These are phyloP conservation scores for Boeremia lycopersici DNA, from an alignment of 2,329 filamentous ascomycete genomes.

Conservation along the genomic window DNA sequence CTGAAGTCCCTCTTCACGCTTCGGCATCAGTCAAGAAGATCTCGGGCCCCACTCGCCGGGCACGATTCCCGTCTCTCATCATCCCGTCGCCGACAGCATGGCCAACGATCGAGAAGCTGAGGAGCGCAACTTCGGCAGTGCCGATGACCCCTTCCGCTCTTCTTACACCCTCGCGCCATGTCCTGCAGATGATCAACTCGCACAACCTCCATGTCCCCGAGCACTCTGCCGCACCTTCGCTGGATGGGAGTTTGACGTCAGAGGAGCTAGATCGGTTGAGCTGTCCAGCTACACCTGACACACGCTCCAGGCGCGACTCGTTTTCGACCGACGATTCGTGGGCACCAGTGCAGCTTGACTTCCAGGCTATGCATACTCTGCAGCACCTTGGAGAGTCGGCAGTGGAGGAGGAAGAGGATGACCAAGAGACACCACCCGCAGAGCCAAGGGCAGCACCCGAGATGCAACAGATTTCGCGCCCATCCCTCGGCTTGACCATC, in stretches of 20 bases:
- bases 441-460: conserved; percentile 67
- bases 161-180: conserved; percentile 76
- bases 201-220: conserved; percentile 69
- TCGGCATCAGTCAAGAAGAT: conserved; percentile 58
- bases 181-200: conserved; percentile 71
- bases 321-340: conserved; percentile 66
- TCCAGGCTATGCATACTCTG: conserved; percentile 79
- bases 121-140: conserved; percentile 61
- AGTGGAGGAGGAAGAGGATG: conserved; percentile 24
- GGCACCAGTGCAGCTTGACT: conserved; percentile 68
- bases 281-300: conserved; percentile 80
- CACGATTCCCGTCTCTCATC: conserved; percentile 62
- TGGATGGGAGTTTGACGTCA: conserved; percentile 86
- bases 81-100: conserved; percentile 65
- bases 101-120: conserved; percentile 62
- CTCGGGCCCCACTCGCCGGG: conserved; percentile 45
- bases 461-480: conserved; percentile 63
- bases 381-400: conserved; percentile 65
- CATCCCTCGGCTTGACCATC: conserved; percentile 52
- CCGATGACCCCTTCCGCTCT: conserved; percentile 55
- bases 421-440: conserved; percentile 38
- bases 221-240: conserved; percentile 80
- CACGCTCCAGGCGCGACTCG: conserved; percentile 44
- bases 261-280: conserved; percentile 85
- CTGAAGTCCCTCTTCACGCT: conserved; percentile 58